Percentiles rank a stretch among this genome's conserved stretches.
phyloP scores from a whole-genome alignment of 352 stramenopile genomes.

The Aphanomyces astaci region DNA sequence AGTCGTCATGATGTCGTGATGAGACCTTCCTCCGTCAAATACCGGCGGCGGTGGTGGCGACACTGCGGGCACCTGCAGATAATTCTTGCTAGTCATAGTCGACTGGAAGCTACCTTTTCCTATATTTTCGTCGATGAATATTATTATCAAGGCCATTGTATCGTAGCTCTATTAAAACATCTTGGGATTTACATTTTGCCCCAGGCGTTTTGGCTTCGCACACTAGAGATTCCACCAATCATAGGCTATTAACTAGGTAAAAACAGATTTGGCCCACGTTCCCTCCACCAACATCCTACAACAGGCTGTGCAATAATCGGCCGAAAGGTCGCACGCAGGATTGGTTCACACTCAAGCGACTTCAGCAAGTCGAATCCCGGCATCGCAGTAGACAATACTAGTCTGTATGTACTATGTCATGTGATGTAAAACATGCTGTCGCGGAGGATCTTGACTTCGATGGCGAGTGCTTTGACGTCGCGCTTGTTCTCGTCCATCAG shows the following conservation, averaged over 20 bases:
- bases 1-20: background rate
- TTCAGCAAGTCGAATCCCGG: too few relatives aligned
- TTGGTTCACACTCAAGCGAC: too few relatives aligned
- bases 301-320: too few relatives aligned
- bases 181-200: too few relatives aligned
- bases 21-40: background rate
- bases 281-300: too few relatives aligned
- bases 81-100: constrained; percentile 4
- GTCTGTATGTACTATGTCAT: background rate
- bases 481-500: constrained; percentile 14
- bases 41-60: too few relatives aligned
- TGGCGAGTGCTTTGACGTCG: constrained; percentile 8
- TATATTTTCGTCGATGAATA: background rate
- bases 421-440: constrained; percentile 9
- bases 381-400: too few relatives aligned
- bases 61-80: background rate
- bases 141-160: background rate
- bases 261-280: background rate
- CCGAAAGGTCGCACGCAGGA: background rate
- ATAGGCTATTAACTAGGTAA: background rate
- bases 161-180: too few relatives aligned
- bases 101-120: background rate
- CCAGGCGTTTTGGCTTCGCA: background rate
- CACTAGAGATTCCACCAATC: background rate
- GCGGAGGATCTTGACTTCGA: constrained; percentile 22